Percentiles rank a stretch among this genome's conserved stretches.
These are phyloP conservation scores for Fusarium compactum DNA, from an alignment of 2,329 filamentous ascomycete species.

Conservation along the genomic window DNA sequence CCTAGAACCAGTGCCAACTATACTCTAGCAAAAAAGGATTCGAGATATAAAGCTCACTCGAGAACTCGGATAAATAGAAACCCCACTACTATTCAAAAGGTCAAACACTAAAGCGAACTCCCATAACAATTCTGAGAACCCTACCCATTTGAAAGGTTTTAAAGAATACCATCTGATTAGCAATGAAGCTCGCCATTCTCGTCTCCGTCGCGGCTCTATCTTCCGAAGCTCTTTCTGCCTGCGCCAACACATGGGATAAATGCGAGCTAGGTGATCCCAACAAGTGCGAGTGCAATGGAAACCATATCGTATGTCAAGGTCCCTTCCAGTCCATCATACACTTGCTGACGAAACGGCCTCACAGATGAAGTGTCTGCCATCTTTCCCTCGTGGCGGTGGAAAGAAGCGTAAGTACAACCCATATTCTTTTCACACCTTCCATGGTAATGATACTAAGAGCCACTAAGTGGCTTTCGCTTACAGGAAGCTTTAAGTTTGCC, in stretches of 20 bases:
- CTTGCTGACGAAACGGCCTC: neutral
- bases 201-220: neutral
- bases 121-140: rapidly evolving
- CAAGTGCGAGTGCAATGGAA: conserved; percentile 1
- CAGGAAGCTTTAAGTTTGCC: neutral
- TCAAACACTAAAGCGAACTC: too few species aligned
- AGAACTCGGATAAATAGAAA: neutral
- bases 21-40: neutral
- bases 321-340: rapidly evolving
- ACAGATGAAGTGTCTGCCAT: neutral
- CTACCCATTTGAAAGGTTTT: too few species aligned
- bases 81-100: neutral
- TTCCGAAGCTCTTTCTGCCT: neutral
- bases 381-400: neutral
- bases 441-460: too few species aligned
- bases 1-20: too few species aligned
- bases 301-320: neutral
- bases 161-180: neutral
- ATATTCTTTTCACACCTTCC: too few species aligned
- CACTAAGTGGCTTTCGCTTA: neutral
- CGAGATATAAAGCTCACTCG: neutral
- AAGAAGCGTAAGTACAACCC: neutral
- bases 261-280: neutral
- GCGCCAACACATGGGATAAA: neutral
- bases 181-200: conserved; percentile 2